A percentile compares a stretch with the other conserved stretches of the same genome.
Conservation (phyloP, 2,329 filamentous ascomycete species). For the Pestalotiopsis fici region DNA sequence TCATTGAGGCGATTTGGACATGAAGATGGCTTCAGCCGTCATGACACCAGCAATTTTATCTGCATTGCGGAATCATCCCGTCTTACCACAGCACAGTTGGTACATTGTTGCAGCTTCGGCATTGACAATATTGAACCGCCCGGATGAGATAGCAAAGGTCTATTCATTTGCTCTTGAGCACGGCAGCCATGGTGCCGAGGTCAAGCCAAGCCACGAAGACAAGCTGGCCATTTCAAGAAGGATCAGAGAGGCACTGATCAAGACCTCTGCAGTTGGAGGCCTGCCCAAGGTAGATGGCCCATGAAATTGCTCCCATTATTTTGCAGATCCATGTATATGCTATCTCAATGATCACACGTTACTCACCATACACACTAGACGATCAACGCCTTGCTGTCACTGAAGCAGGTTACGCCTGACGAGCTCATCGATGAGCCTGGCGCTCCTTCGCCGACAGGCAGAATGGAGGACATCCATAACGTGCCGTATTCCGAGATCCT, state of each 20-base stretch:
- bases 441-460: conserved; percentile 37
- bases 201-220: conserved; percentile 31
- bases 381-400: conserved; percentile 47
- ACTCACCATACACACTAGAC: conserved; percentile 28
- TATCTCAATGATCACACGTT: neutral
- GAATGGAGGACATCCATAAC: conserved; percentile 38
- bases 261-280: conserved; percentile 47
- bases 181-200: conserved; percentile 21
- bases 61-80: conserved; percentile 38
- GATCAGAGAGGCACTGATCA: conserved; percentile 51
- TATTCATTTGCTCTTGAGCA: conserved; percentile 42
- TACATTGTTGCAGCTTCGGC: conserved; percentile 49
- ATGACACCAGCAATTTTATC: conserved; percentile 42
- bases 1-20: too few species aligned
- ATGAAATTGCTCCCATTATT: neutral
- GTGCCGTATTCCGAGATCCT: conserved; percentile 36
- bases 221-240: conserved; percentile 44
- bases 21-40: conserved; percentile 18
- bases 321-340: neutral
- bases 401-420: conserved; percentile 43
- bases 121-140: conserved; percentile 47
- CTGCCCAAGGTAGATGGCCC: conserved; percentile 45
- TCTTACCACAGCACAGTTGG: conserved; percentile 47
- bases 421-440: conserved; percentile 40
- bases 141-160: conserved; percentile 46